Conservation (phyloP, 2,329 filamentous ascomycete species). For the Dothideomycetes sp. region DNA sequence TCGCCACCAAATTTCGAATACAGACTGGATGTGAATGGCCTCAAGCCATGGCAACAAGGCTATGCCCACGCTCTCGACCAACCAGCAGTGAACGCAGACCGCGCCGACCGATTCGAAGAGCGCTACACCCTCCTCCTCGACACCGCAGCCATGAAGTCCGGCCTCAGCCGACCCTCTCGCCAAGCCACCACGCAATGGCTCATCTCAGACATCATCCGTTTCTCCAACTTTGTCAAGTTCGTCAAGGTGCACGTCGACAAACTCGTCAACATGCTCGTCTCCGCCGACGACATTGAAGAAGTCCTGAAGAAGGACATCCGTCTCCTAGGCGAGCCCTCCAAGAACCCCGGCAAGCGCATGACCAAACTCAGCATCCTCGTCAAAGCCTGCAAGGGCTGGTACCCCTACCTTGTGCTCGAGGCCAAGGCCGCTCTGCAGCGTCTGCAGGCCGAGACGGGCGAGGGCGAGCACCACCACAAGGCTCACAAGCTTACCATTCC, state of each 20-base stretch:
- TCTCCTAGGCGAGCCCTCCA: slow-evolving; percentile 23
- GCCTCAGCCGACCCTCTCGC: slow-evolving; percentile 14
- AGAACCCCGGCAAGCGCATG: slow-evolving; percentile 3
- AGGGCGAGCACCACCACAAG: slow-evolving; percentile 4
- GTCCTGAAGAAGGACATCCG: slow-evolving; percentile 34
- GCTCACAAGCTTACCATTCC: slow-evolving; percentile 3
- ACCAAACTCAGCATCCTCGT: slow-evolving; percentile 8
- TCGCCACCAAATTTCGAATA: slow-evolving; percentile 25
- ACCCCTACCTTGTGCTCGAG: slow-evolving; percentile 2
- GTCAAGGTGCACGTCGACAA: slow-evolving; percentile 30
- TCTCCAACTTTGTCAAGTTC: slow-evolving; percentile 29
- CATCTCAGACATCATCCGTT: slow-evolving; percentile 29
- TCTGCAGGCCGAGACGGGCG: slow-evolving; percentile 2
- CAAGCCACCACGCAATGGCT: slow-evolving; percentile 24
- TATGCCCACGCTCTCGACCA: slow-evolving; percentile 20
- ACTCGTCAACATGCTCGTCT: slow-evolving; percentile 27
- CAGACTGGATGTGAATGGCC: slow-evolving; percentile 33
- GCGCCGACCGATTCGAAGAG: slow-evolving; percentile 34
- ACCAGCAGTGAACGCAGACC: slow-evolving; percentile 30
- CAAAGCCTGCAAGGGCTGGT: slow-evolving; percentile 7
- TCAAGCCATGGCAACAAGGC: slow-evolving; percentile 32
- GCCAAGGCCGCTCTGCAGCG: slow-evolving; percentile 3
- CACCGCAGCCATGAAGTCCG: slow-evolving; percentile 20
- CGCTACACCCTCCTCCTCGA: slow-evolving; percentile 32
- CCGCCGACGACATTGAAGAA: slow-evolving; percentile 32